Evolutionary conservation across 768 basidiomycete species (phyloP).

Genomic region (Lactifluus subvellereus): DNA sequence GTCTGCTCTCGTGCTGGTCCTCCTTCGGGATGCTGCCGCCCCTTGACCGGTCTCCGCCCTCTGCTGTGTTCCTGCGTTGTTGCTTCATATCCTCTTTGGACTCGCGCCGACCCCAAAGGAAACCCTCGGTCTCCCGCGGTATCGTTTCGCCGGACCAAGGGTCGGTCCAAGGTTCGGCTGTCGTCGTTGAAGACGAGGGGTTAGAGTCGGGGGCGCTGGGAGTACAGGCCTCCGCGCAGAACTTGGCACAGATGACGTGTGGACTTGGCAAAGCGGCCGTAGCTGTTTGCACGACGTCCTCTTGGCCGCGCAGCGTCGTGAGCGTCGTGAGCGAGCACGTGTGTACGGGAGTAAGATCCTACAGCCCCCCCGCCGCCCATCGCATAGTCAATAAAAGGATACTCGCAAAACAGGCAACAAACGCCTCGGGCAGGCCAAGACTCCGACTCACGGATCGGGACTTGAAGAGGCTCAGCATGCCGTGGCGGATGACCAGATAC

Average conservation of each 20-base stretch:
- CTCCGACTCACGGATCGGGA: constrained; percentile 44
- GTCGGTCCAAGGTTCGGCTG: constrained; percentile 15
- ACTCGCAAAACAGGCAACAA: background rate
- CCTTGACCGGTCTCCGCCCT: background rate
- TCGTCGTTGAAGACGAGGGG: background rate
- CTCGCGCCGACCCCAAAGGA: constrained; percentile 13
- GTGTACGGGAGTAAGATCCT: constrained; percentile 23
- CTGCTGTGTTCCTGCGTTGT: background rate
- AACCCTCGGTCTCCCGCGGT: constrained; percentile 12
- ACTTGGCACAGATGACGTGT: constrained; percentile 23
- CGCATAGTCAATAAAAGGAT: background rate
- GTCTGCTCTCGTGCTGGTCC: constrained; percentile 7
- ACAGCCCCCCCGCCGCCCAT: background rate
- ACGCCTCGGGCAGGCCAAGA: constrained; percentile 6
- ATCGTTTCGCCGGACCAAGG: constrained; percentile 22
- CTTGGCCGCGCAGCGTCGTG: constrained; percentile 18
- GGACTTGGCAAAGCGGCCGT: constrained; percentile 9
- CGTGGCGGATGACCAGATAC: constrained; percentile 58
- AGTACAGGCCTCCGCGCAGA: background rate
- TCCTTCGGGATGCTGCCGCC: constrained; percentile 6
- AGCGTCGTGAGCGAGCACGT: constrained; percentile 20
- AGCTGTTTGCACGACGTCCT: constrained; percentile 13
- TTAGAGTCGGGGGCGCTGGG: background rate
- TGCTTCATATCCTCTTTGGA: constrained; percentile 22
- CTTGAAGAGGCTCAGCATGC: constrained; percentile 48